A percentile compares a stretch with the other conserved stretches of the same genome.
phyloP scores from a whole-genome alignment of 305 asterid genomes.

The Plantago rigida region DNA sequence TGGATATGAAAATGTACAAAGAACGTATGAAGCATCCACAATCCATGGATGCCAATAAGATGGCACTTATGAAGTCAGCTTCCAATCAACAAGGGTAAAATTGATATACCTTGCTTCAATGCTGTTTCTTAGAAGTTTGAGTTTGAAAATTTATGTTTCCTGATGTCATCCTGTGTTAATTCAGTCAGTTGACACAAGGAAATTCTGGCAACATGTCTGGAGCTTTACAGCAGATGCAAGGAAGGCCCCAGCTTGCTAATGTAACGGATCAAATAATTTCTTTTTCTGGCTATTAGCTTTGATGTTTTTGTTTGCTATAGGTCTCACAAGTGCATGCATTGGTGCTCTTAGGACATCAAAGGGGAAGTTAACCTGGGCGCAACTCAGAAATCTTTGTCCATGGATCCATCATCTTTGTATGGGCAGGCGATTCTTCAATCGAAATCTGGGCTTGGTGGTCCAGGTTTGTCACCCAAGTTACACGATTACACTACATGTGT shows the following conservation, averaged over 20 bases:
- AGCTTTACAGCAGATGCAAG: conserved; percentile 95
- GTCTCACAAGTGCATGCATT: conserved; percentile 18
- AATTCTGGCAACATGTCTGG: conserved; percentile 78
- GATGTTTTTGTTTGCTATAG: neutral
- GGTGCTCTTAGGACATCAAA: conserved; percentile 54
- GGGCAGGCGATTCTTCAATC: conserved; percentile 95
- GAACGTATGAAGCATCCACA: conserved; percentile 89
- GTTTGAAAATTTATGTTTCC: conserved; percentile 6
- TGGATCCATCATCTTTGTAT: conserved; percentile 74
- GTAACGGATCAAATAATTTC: conserved; percentile 40
- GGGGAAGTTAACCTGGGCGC: conserved; percentile 65
- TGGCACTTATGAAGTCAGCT: conserved; percentile 89
- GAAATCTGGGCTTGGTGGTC: conserved; percentile 88
- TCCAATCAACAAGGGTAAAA: conserved; percentile 84
- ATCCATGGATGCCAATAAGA: conserved; percentile 80
- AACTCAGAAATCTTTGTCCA: conserved; percentile 34
- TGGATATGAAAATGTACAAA: conserved; percentile 92
- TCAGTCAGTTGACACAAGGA: conserved; percentile 87
- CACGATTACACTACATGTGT: neutral
- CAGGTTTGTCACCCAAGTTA: conserved; percentile 43
- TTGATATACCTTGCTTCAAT: conserved; percentile 16
- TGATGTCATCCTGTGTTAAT: conserved; percentile 32
- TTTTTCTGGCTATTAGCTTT: conserved; percentile 16
- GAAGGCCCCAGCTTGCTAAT: conserved; percentile 65
- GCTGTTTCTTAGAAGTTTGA: conserved; percentile 10